phyloP scores from a whole-genome alignment of 2,329 filamentous ascomycete species.

The Fusarium nygamai region DNA sequence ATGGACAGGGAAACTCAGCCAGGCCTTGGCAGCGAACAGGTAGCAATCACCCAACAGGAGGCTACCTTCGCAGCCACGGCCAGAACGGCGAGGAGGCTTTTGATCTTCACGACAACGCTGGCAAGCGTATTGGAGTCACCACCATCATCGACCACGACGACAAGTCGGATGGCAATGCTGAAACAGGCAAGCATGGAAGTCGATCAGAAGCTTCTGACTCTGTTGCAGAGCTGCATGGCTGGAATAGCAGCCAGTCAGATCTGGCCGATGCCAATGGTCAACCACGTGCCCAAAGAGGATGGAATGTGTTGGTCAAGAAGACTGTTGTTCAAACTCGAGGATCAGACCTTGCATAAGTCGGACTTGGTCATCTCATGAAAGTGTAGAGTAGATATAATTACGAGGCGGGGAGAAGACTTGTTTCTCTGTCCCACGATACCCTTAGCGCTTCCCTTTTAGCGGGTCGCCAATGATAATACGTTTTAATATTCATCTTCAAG shows the following conservation, averaged over 20 bases:
- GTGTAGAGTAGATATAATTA: neutral
- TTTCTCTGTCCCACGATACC: neutral
- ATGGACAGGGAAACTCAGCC: constrained; percentile 29
- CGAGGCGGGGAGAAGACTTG: neutral
- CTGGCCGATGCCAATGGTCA: constrained; percentile 14
- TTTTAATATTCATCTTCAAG: neutral
- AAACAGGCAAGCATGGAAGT: constrained; percentile 10
- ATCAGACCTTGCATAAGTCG: neutral
- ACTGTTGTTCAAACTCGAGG: constrained; percentile 38
- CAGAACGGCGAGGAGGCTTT: constrained; percentile 8
- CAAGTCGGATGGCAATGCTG: neutral
- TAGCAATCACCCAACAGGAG: constrained; percentile 23
- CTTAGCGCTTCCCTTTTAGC: neutral
- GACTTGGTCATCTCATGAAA: neutral
- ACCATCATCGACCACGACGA: constrained; percentile 37
- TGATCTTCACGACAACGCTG: constrained; percentile 16
- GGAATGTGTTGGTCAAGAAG: constrained; percentile 42
- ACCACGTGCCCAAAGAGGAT: constrained; percentile 13
- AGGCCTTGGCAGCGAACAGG: constrained; percentile 32
- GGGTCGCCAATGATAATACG: neutral
- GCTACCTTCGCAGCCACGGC: constrained; percentile 36
- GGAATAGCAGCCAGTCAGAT: constrained; percentile 40
- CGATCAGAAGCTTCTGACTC: constrained; percentile 17
- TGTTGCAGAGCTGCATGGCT: constrained; percentile 15
- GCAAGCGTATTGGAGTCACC: constrained; percentile 31